Evolutionary conservation across 495 filamentous ascomycete species (phyloP), one percentile per base, ranked within the genome.

Genomic region (Penicillium cataractarum): DNA sequence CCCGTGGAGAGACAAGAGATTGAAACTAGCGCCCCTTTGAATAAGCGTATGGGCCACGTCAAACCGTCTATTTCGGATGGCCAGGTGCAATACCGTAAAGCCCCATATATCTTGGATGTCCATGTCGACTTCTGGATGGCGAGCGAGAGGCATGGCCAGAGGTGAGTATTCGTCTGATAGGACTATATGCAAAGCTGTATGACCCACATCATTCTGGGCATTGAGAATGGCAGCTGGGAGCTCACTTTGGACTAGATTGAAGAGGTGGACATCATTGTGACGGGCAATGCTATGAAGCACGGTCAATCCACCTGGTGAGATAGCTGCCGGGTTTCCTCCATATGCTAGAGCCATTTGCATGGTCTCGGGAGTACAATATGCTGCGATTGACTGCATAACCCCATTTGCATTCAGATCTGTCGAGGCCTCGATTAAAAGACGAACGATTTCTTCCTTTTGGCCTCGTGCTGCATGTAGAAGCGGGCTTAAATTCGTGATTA

Each of bases 31-130:
- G 3, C 52, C 52, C 2, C 33, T 55, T 0, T 55, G n/a, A 19
- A 55, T 35, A 9, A 55, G 52, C 4, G 15, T 2, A 13, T 55
- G 7, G 0, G 32, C 52, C 29, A 39, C 33, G 22, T 35, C 52
- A 26, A 55, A 39, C 21, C 21, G 31, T 35, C 32, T 10, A 3
- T 15, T 55, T 39, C 21, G 9, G 31, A 55, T 39, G 9, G 52
- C 52, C 21, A 35, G 32, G 13, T 55, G 52, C 31, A 57, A 32
- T 27, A 26, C 55, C 35, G 44, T 64, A 29, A 55, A 51, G 19
- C 48, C 46, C 7, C 12, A 17, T 9, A 21, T 27, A 49, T 59
- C 61, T 9, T 54, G 55, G 22, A 50, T 29, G 21, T 63, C 57
- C 6, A 58, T 15, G n/a, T 58, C 27, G 22, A 58, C n/a, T 2